Evolutionary conservation across 2,329 filamentous ascomycete genomes (phyloP), one percentile per base, ranked within the genome.

Genomic region (Sporothrix brunneoviolacea): DNA sequence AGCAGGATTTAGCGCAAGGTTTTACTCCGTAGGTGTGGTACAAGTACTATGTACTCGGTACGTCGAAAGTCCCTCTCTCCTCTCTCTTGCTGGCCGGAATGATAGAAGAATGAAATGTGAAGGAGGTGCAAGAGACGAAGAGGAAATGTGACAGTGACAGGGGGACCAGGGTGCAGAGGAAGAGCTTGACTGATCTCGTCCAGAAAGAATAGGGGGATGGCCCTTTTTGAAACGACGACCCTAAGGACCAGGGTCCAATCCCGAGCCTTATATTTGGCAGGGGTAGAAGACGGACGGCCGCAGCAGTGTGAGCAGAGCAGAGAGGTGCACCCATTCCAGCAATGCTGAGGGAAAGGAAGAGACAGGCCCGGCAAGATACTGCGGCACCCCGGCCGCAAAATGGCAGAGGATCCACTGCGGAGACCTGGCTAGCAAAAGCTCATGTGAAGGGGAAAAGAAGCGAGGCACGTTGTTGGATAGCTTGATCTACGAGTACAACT

Each of bases 1-100:
- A 35, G 28, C 9, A 37, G 45, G 36, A 40, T 33, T 40, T 19
- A 38, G 35, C n/a, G 73, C n/a, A n/a, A n/a, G n/a, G n/a, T n/a
- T n/a, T n/a, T n/a, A n/a, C n/a, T n/a, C n/a, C n/a, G n/a, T n/a
- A n/a, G n/a, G n/a, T n/a, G n/a, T n/a, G n/a, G n/a, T n/a, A n/a
- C n/a, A n/a, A n/a, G n/a, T n/a, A n/a, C n/a, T n/a, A n/a, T n/a
- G n/a, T n/a, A n/a, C n/a, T n/a, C n/a, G n/a, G n/a, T n/a, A n/a
- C n/a, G n/a, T n/a, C n/a, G n/a, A n/a, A n/a, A n/a, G n/a, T n/a
- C n/a, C n/a, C n/a, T n/a, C n/a, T n/a, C n/a, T n/a, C n/a, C n/a
- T n/a, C n/a, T n/a, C n/a, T n/a, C n/a, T n/a, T n/a, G n/a, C n/a
- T n/a, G n/a, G n/a, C n/a, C n/a, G n/a, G n/a, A n/a, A n/a, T n/a